phyloP scores from a whole-genome alignment of 2,329 filamentous ascomycete species.

The Dactylella cylindrospora region DNA sequence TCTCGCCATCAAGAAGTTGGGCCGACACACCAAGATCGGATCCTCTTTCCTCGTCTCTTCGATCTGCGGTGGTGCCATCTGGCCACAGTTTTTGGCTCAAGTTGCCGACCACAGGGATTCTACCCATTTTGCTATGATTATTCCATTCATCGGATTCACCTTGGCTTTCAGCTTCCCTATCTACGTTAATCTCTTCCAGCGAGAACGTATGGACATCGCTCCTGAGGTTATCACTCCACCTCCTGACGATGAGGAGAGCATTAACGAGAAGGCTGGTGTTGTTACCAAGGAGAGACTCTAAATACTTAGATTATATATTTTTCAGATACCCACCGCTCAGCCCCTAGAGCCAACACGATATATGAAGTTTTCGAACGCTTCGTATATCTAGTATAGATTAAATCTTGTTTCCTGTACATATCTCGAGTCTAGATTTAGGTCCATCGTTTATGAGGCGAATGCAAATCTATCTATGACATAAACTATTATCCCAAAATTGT shows the following conservation, averaged over 20 bases:
- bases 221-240: slow-evolving; percentile 14
- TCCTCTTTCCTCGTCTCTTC: slow-evolving; percentile 60
- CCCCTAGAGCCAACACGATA: too few species aligned
- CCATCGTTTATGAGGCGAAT: too few species aligned
- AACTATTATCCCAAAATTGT: too few species aligned
- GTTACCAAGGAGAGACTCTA: slow-evolving; percentile 30
- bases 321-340: too few species aligned
- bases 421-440: too few species aligned
- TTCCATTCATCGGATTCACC: slow-evolving; percentile 57
- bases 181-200: slow-evolving; percentile 51
- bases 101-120: slow-evolving; percentile 54
- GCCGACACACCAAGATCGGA: slow-evolving; percentile 60
- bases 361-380: too few species aligned
- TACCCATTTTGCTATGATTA: slow-evolving; percentile 56
- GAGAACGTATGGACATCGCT: slow-evolving; percentile 46
- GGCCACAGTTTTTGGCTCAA: slow-evolving; percentile 59
- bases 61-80: slow-evolving; percentile 60
- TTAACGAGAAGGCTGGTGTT: slow-evolving; percentile 32
- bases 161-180: slow-evolving; percentile 56
- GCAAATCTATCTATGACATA: too few species aligned
- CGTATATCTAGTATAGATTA: too few species aligned
- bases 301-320: too few species aligned
- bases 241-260: slow-evolving; percentile 43
- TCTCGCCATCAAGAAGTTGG: slow-evolving; percentile 61
- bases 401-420: too few species aligned